Evolutionary conservation across 768 basidiomycete species (phyloP).

Genomic region (Termitomyces heimii): DNA sequence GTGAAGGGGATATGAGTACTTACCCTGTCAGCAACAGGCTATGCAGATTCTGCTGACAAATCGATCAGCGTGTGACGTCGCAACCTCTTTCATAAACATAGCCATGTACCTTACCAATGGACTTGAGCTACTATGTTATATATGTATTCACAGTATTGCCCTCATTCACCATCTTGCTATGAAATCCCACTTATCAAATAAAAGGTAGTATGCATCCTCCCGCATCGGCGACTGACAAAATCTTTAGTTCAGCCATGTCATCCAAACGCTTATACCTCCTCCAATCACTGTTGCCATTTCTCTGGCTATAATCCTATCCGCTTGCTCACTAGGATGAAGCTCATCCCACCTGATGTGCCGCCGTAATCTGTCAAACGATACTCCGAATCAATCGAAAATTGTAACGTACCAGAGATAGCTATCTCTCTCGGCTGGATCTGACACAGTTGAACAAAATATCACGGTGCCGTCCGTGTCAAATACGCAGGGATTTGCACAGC

Average conservation of each 20-base stretch:
- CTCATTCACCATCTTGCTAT: too few species aligned
- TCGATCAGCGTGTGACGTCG: not conserved
- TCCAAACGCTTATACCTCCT: conserved; percentile 30
- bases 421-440: conserved; percentile 18
- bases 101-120: not conserved
- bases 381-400: not conserved
- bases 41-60: not conserved
- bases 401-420: conserved; percentile 43
- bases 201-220: not conserved
- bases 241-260: conserved; percentile 32
- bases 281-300: conserved; percentile 34
- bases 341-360: conserved; percentile 31
- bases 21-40: not conserved
- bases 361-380: not conserved
- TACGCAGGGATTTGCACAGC: conserved; percentile 43
- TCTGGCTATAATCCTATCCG: conserved; percentile 37
- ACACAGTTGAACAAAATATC: conserved; percentile 20
- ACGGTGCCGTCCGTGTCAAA: conserved; percentile 20
- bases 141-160: not conserved
- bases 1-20: not conserved
- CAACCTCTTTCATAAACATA: not conserved
- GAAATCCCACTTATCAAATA: not conserved
- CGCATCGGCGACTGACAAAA: not conserved
- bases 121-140: not conserved
- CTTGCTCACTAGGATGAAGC: conserved; percentile 23